Evolutionary conservation across 257 asterid species (phyloP).

Genomic region (Linaria vulgaris): DNA sequence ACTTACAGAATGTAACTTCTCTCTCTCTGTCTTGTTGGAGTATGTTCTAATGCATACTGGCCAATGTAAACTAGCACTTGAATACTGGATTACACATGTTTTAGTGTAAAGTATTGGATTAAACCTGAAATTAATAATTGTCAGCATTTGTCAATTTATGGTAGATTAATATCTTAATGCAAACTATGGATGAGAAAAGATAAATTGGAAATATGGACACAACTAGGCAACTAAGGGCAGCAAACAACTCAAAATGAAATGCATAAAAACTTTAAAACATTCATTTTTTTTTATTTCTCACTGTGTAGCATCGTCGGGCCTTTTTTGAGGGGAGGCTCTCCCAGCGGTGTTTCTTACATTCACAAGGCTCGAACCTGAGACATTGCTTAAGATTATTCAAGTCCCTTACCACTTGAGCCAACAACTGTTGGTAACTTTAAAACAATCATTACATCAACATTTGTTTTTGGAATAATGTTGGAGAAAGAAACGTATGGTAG

Average conservation of each 20-base stretch:
- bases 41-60: constrained; percentile 27
- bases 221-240: too few species aligned
- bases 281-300: too few species aligned
- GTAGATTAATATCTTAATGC: constrained; percentile 2
- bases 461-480: too few species aligned
- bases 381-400: too few species aligned
- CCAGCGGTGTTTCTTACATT: too few species aligned
- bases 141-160: background rate
- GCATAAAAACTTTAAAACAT: background rate
- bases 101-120: constrained; percentile 29
- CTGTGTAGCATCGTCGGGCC: too few species aligned
- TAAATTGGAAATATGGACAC: background rate
- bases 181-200: background rate
- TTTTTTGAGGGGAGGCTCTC: too few species aligned
- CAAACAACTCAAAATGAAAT: background rate
- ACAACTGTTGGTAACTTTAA: too few species aligned
- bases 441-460: background rate
- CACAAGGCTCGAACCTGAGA: too few species aligned
- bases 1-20: constrained; percentile 24
- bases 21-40: constrained; percentile 17
- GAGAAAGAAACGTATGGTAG: background rate
- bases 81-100: too few species aligned
- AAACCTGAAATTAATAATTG: constrained; percentile 39
- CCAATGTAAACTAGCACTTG: constrained; percentile 28
- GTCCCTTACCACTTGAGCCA: too few species aligned